Conservation (phyloP, 2,329 filamentous ascomycete species). For the Diaporthe caulivora region DNA sequence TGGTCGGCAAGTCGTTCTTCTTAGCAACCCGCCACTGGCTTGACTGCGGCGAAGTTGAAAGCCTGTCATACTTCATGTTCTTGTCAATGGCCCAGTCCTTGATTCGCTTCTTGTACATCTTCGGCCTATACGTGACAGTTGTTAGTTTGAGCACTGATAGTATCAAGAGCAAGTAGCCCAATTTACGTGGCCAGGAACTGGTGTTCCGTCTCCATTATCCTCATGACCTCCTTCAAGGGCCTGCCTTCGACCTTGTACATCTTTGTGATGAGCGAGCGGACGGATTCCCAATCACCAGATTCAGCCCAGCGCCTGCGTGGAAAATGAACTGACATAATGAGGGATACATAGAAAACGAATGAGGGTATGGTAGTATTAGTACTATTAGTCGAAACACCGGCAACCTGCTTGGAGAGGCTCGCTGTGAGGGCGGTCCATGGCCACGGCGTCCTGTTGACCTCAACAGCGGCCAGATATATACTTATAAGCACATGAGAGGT, state of each 20-base stretch:
- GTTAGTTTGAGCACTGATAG: neutral
- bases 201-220: conserved; percentile 33
- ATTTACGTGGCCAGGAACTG: conserved; percentile 35
- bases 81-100: conserved; percentile 31
- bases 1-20: neutral
- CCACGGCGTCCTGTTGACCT: neutral
- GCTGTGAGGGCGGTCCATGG: neutral
- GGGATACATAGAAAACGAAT: neutral
- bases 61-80: conserved; percentile 9
- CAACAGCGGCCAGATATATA: conserved; percentile 3
- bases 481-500: neutral
- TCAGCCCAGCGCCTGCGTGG: conserved; percentile 25
- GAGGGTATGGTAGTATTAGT: neutral
- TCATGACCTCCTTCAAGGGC: conserved; percentile 36
- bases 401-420: neutral
- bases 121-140: conserved; percentile 7
- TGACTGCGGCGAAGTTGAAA: neutral
- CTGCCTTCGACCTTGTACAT: conserved; percentile 35
- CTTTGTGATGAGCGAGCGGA: conserved; percentile 18
- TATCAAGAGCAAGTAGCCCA: neutral
- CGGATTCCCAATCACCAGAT: conserved; percentile 9
- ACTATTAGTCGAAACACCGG: neutral
- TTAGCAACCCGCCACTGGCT: neutral
- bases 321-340: conserved; percentile 2
- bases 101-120: conserved; percentile 36